Evolutionary conservation across 2,329 filamentous ascomycete species (phyloP).

Genomic region (Aschersonia sp.): DNA sequence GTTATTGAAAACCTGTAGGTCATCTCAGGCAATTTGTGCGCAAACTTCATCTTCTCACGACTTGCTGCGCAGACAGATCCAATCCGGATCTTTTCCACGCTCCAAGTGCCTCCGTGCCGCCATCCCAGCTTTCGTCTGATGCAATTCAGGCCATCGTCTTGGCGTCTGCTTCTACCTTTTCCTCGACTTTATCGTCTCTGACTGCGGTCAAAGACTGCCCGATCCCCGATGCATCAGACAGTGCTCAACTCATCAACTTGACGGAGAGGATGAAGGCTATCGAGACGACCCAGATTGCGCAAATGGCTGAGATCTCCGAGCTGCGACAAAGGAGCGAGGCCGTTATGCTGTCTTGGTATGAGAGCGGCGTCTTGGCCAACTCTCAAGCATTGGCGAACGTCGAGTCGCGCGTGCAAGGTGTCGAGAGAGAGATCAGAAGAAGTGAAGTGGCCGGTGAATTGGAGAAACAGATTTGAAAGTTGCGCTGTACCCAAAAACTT

Average conservation of each 20-base stretch:
- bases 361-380: conserved; percentile 51
- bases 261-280: conserved; percentile 47
- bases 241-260: conserved; percentile 40
- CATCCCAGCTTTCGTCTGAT: conserved; percentile 34
- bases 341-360: conserved; percentile 57
- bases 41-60: background rate
- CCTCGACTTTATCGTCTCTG: conserved; percentile 39
- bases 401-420: conserved; percentile 49
- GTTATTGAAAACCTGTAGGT: conserved; percentile 44
- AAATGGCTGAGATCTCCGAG: conserved; percentile 46
- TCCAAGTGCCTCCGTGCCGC: conserved; percentile 28
- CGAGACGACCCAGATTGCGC: conserved; percentile 44
- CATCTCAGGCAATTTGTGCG: background rate
- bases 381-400: conserved; percentile 57
- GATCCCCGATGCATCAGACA: conserved; percentile 38
- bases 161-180: conserved; percentile 39
- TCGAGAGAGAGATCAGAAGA: conserved; percentile 51
- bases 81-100: conserved; percentile 41
- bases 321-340: conserved; percentile 48
- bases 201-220: conserved; percentile 41
- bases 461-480: conserved; percentile 20
- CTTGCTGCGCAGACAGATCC: conserved; percentile 27
- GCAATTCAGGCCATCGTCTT: conserved; percentile 41
- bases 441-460: conserved; percentile 44
- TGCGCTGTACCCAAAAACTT: background rate